A percentile compares a stretch with the other conserved stretches of the same genome.
phyloP scores from a whole-genome alignment of 139 green algal genomes.

The Chlorella sp. region DNA sequence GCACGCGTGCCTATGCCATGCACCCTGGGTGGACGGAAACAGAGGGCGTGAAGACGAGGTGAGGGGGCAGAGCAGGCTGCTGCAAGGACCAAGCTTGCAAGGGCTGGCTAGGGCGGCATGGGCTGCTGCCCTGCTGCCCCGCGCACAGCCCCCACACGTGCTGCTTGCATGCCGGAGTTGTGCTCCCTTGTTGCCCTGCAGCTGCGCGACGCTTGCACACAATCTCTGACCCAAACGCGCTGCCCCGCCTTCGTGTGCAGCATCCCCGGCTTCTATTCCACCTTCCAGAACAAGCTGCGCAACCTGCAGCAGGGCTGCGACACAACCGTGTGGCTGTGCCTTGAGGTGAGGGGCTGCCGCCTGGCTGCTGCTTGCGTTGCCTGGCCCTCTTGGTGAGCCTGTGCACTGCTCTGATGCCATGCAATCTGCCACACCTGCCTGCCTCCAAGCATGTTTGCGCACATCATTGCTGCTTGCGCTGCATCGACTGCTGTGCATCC shows the following conservation, averaged over 20 bases:
- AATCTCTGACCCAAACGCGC: no score
- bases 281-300: slow-evolving; percentile 61
- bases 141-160: no score
- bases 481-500: no score
- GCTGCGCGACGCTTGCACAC: no score
- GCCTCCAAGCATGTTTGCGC: no score
- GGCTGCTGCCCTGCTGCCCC: no score
- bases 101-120: no score
- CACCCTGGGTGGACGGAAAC: slow-evolving; percentile 69
- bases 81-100: no score
- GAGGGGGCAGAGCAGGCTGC: no score
- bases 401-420: neutral
- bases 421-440: no score
- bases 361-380: neutral
- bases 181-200: no score
- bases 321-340: slow-evolving; percentile 70
- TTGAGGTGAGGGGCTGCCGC: slow-evolving; percentile 44
- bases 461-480: neutral
- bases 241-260: neutral
- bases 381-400: neutral
- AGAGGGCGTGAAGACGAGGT: slow-evolving; percentile 54
- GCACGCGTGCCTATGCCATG: slow-evolving; percentile 20
- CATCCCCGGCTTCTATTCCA: slow-evolving; percentile 71
- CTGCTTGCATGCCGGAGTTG: no score
- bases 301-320: slow-evolving; percentile 63